A percentile compares a stretch with the other conserved stretches of the same genome.
phyloP scores from a whole-genome alignment of 768 basidiomycete genomes.

The Mycena capillaripes region DNA sequence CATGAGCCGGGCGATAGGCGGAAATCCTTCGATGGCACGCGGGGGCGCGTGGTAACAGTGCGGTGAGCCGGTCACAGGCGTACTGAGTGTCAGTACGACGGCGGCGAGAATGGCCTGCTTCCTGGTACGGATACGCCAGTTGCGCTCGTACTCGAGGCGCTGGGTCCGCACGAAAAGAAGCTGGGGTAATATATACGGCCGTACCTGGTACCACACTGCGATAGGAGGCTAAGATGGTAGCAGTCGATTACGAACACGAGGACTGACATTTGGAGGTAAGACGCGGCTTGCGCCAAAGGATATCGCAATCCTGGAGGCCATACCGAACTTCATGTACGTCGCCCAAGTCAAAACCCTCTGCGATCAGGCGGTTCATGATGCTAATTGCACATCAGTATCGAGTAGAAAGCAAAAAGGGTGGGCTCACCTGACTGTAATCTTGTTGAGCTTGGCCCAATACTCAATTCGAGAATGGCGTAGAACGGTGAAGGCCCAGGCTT shows the following conservation, averaged over 20 bases:
- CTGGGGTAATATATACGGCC: conserved; percentile 1
- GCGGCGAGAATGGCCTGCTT: background rate
- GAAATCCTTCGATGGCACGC: background rate
- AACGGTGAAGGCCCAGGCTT: background rate
- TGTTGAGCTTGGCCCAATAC: background rate
- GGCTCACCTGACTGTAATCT: background rate
- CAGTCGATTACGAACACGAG: background rate
- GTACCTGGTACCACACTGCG: conserved; percentile 15
- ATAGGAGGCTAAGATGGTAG: background rate
- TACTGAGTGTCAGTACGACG: background rate
- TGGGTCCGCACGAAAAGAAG: background rate
- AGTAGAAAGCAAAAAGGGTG: too few relatives aligned
- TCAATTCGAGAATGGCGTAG: background rate
- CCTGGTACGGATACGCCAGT: background rate
- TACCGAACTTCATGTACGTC: background rate
- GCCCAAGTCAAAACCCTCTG: background rate
- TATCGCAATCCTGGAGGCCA: background rate
- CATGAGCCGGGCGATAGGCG: conserved; percentile 8
- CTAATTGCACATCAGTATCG: background rate
- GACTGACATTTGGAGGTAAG: conserved; percentile 16
- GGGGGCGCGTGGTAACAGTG: conserved; percentile 3
- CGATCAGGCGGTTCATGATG: background rate
- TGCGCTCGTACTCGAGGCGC: conserved; percentile 10
- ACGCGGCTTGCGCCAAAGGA: background rate
- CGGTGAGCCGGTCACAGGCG: background rate